Conservation (phyloP, 192 early-diverging fungal species). For the Coemansia sp. region DNA sequence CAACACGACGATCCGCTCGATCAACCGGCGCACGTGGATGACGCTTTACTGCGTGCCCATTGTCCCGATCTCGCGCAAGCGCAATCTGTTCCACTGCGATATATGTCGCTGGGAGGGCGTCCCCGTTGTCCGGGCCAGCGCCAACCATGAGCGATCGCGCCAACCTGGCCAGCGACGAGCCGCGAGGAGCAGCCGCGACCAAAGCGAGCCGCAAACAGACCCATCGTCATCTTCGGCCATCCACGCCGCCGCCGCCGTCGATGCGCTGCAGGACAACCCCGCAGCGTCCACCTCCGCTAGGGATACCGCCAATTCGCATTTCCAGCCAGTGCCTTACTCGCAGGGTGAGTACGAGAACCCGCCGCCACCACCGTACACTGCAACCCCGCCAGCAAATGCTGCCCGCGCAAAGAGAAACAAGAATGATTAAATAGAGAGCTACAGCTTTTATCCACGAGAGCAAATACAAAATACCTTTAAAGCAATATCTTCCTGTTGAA, state of each 20-base stretch:
- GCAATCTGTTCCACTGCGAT: slow-evolving; percentile 36
- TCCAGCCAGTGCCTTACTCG: slow-evolving; percentile 36
- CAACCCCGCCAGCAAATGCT: not conserved
- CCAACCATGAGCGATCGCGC: slow-evolving; percentile 8
- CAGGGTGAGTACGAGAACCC: slow-evolving; percentile 37
- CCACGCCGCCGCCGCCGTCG: not conserved
- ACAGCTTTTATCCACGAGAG: not conserved
- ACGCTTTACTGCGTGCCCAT: slow-evolving; percentile 46
- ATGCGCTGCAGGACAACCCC: not conserved
- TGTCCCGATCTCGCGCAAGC: slow-evolving; percentile 36
- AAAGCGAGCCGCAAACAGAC: not conserved
- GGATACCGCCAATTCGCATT: slow-evolving; percentile 11
- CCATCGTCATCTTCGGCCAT: not conserved
- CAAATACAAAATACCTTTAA: not conserved
- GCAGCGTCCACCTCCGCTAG: not conserved
- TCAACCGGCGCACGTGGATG: slow-evolving; percentile 44
- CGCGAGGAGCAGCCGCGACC: not conserved
- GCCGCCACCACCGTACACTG: slow-evolving; percentile 25
- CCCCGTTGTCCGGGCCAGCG: slow-evolving; percentile 12
- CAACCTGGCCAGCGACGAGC: slow-evolving; percentile 5
- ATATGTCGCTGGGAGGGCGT: slow-evolving; percentile 49
- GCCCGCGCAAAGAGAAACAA: not conserved
- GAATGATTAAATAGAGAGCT: not conserved
- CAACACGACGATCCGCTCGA: slow-evolving; percentile 42
- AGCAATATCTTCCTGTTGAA: not conserved